Base-by-base conservation (phyloP, 2,329 filamentous ascomycete genomes). In the Tolypocladium ophioglossoides region DNA sequence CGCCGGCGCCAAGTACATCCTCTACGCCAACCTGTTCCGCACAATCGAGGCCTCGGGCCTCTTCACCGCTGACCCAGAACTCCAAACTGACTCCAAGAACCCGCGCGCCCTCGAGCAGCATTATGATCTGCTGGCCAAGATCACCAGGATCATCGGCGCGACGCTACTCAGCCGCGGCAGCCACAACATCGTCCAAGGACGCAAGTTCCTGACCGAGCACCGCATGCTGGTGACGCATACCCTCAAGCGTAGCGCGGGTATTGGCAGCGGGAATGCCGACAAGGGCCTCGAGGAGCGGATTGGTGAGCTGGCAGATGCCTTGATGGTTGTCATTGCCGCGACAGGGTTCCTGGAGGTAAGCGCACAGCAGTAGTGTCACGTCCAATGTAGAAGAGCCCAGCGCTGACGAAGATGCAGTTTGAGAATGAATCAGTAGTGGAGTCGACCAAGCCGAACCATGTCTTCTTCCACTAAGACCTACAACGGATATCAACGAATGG, bases 21-120 rank as follows among this genome's bases (percentile, higher is more conserved):
- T 97, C 44, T 91, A 95, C 63, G 88, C 89, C 10, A 92, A 92
- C 57, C 78, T 99, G 6, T 92, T 99, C 74, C 81, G 85, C 47
- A 80, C 89, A 0, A 75, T 97, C 32, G 86, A 87, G 58, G 82
- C 86, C 54, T 95, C 91, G 1, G 83, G 84, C n/a, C 78, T 97
- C 24, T 99, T 97, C 68, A 78, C 84, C 10, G 87, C 88, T 14
- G 94, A 99, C 67, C 94, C 94, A 0, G 94, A 99, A 68, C 83
- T 99, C 53, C 91, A 95, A 56, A 83, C 91, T 71, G 83, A 89
- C 61, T 80, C 85, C 54, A 78, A 84, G 53, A 85, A 90, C 61
- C 75, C 82, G 4, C 77, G 79, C 55, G 86, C 89, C 4, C 78
- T 96, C 22, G 82, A 84, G 59, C 86, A 85, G 64, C 95, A 95